phyloP scores from a whole-genome alignment of 1,284 basidiomycete species.

The Cutaneotrichosporon sp. region DNA sequence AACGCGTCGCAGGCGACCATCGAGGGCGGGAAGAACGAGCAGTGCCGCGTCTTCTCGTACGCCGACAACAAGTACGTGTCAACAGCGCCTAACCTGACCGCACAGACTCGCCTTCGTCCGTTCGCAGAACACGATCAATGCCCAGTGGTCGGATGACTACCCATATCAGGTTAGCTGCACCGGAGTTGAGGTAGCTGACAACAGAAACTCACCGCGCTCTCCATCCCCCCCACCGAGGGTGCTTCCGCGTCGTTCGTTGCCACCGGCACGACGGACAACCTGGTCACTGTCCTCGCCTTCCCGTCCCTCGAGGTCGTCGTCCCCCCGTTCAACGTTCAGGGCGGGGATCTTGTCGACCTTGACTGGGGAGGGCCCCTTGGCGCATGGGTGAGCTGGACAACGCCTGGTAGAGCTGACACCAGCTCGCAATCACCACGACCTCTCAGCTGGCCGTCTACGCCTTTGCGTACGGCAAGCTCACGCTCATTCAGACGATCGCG shows the following conservation, averaged over 20 bases:
- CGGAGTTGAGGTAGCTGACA: slow-evolving; percentile 5
- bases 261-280: slow-evolving; percentile 50
- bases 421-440: slow-evolving; percentile 47
- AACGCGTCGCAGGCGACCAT: slow-evolving; percentile 71
- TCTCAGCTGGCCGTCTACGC: slow-evolving; percentile 36
- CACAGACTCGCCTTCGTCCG: slow-evolving; percentile 61
- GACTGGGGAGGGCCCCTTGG: slow-evolving; percentile 47
- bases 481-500: slow-evolving; percentile 43
- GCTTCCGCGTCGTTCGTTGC: slow-evolving; percentile 33
- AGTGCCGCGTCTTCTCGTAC: slow-evolving; percentile 72
- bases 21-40: slow-evolving; percentile 69
- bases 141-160: slow-evolving; percentile 69
- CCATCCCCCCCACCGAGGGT: slow-evolving; percentile 13
- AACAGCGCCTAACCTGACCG: slow-evolving; percentile 5
- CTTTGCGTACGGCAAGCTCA: slow-evolving; percentile 25
- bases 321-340: slow-evolving; percentile 28
- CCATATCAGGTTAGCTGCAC: slow-evolving; percentile 76
- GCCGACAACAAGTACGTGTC: slow-evolving; percentile 60
- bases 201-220: slow-evolving; percentile 51
- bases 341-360: slow-evolving; percentile 47
- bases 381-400: slow-evolving; percentile 33
- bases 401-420: background rate
- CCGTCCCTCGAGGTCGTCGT: slow-evolving; percentile 67
- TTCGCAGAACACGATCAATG: slow-evolving; percentile 64
- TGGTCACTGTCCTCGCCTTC: slow-evolving; percentile 65